phyloP scores from a whole-genome alignment of 805 yeast species.

The Cyberlindnera amylophila region DNA sequence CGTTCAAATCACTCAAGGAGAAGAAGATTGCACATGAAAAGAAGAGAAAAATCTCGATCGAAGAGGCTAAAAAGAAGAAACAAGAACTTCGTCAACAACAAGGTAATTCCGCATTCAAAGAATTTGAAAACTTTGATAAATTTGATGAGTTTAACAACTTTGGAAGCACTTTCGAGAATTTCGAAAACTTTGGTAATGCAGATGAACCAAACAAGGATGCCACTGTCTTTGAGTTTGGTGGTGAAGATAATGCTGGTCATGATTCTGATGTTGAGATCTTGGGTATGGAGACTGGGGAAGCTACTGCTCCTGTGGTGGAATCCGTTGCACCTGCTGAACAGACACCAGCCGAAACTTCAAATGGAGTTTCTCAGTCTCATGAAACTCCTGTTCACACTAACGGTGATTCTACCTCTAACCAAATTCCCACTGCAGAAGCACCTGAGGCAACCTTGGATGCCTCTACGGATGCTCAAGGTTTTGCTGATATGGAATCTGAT shows the following conservation, averaged over 20 bases:
- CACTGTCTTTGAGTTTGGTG: conserved; percentile 28
- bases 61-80: conserved; percentile 13
- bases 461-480: neutral
- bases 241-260: conserved; percentile 21
- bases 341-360: neutral
- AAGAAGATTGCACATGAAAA: conserved; percentile 29
- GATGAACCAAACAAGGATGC: conserved; percentile 16
- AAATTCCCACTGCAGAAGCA: too few species aligned
- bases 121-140: conserved; percentile 18
- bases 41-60: conserved; percentile 19
- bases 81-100: conserved; percentile 7
- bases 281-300: too few species aligned
- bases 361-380: too few species aligned
- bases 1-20: conserved; percentile 32
- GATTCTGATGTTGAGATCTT: conserved; percentile 1
- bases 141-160: conserved; percentile 29
- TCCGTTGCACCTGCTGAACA: neutral
- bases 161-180: conserved; percentile 30
- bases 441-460: too few species aligned
- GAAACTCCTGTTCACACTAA: too few species aligned
- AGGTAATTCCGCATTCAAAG: conserved; percentile 8
- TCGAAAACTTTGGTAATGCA: conserved; percentile 30
- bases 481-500: neutral
- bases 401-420: too few species aligned
- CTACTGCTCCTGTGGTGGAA: too few species aligned